Percentiles rank a stretch among this genome's conserved stretches.
Evolutionary conservation across 805 yeast genomes (phyloP).

Genomic region (Candida maesae): DNA sequence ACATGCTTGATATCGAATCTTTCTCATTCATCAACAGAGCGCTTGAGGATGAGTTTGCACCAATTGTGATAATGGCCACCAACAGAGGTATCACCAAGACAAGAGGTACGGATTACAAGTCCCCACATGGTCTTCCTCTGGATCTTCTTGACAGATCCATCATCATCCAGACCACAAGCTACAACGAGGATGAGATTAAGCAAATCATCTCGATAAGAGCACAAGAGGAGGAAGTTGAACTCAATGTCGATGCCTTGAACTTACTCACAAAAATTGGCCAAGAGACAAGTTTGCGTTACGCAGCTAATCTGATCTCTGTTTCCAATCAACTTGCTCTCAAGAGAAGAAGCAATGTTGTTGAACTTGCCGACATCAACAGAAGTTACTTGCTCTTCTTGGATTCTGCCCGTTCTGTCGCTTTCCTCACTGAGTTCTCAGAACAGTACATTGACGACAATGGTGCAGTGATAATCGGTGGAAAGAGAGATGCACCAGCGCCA

Average conservation of each 20-base stretch:
- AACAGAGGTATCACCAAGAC: conserved; percentile 93
- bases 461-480: conserved; percentile 51
- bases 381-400: conserved; percentile 85
- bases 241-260: conserved; percentile 77
- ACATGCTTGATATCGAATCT: conserved; percentile 96
- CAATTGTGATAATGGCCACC: conserved; percentile 97
- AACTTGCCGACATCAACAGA: conserved; percentile 79
- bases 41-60: conserved; percentile 92
- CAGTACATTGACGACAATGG: conserved; percentile 82
- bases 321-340: conserved; percentile 82
- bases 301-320: conserved; percentile 86
- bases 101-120: conserved; percentile 87
- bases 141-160: conserved; percentile 93
- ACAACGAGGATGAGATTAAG: conserved; percentile 78
- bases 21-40: conserved; percentile 95
- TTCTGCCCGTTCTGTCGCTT: conserved; percentile 83
- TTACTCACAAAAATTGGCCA: conserved; percentile 84
- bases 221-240: conserved; percentile 88
- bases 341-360: conserved; percentile 69
- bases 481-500: conserved; percentile 33
- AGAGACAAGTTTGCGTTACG: conserved; percentile 89
- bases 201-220: conserved; percentile 87
- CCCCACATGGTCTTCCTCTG: conserved; percentile 97
- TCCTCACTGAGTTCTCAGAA: conserved; percentile 61
- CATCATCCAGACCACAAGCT: conserved; percentile 81